A percentile compares a stretch with the other conserved stretches of the same genome.
Evolutionary conservation across 179 eudicot species (phyloP).

Genomic region (Pouteria campechiana): DNA sequence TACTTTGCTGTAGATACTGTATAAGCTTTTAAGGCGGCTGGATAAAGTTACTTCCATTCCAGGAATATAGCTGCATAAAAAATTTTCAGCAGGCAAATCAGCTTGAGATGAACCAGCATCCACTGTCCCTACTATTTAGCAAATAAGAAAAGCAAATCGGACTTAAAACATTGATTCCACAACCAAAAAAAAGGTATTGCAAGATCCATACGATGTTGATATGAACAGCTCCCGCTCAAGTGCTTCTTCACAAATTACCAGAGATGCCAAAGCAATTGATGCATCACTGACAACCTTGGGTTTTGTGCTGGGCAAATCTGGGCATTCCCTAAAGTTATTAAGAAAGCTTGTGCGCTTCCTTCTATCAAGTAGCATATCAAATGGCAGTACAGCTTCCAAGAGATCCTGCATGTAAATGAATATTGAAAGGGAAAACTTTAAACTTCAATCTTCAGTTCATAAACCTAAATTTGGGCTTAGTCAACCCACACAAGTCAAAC

Average conservation of each 20-base stretch:
- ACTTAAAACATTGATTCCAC: constrained; percentile 1
- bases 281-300: constrained; percentile 89
- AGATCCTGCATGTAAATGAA: constrained; percentile 55
- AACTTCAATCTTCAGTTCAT: no score
- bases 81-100: constrained; percentile 5
- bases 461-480: no score
- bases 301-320: constrained; percentile 34
- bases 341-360: constrained; percentile 51
- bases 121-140: no score
- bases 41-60: constrained; percentile 93
- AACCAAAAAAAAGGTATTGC: background rate
- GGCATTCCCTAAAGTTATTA: constrained; percentile 25
- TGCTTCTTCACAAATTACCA: constrained; percentile 84
- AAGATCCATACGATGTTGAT: constrained; percentile 73
- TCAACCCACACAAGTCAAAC: no score
- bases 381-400: constrained; percentile 85
- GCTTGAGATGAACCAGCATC: no score
- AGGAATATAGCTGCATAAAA: constrained; percentile 71
- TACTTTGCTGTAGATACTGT: constrained; percentile 89
- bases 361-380: constrained; percentile 75
- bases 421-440: constrained; percentile 5
- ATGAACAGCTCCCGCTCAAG: constrained; percentile 81
- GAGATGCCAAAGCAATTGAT: constrained; percentile 66
- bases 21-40: constrained; percentile 89
- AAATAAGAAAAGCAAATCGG: background rate